Evolutionary conservation across 352 stramenopile genomes (phyloP), one percentile per base, ranked within the genome.

Genomic region (Phytopythium boreale): DNA sequence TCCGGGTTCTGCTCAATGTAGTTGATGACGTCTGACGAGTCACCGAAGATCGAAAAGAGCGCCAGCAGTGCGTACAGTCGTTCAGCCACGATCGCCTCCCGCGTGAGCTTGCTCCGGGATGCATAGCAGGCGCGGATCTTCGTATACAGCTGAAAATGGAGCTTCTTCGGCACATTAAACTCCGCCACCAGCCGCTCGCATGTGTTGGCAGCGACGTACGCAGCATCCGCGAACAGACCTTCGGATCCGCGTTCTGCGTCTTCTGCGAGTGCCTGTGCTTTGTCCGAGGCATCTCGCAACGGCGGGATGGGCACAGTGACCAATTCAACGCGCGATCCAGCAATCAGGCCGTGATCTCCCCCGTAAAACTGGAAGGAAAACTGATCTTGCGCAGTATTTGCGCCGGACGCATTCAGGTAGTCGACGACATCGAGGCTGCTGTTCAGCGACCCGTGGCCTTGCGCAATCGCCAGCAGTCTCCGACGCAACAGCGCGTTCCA

Each of bases 1-100:
- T 93, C 85, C 8, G 83, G 69, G 69, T 93, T 87, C 34, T 89
- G 71, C 53, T 95, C 85, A 44, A 95, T 76, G 62, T 91, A 92
- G 68, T 76, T 87, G 12, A 79, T 87, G 34, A 93, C 83, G 52
- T 96, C 84, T 57, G 76, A 80, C 10, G 84, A 72, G 53, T 95
- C 85, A 55, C 80, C 84, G 43, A 92, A 93, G 8, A 85, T 72
- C 29, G 87, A 87, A 66, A 93, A 95, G 34, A 96, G 73, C 27
- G 75, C 82, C 31, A 93, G 41, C 19, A 95, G 57, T 37, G 86
- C 81, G 46, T 92, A 66, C 41, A 96, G 51, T 41, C 80, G 76
- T 59, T 93, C 81, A n/a, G 95, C 65, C 11, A 91, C 71, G 36
- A 79, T 66, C 51, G 72, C 74, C 68, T 95, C 88, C 0, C 75